A percentile compares a stretch with the other conserved stretches of the same genome.
These are phyloP conservation scores for Claviceps capensis DNA, from an alignment of 2,329 filamentous ascomycete species.

Conservation along the genomic window DNA sequence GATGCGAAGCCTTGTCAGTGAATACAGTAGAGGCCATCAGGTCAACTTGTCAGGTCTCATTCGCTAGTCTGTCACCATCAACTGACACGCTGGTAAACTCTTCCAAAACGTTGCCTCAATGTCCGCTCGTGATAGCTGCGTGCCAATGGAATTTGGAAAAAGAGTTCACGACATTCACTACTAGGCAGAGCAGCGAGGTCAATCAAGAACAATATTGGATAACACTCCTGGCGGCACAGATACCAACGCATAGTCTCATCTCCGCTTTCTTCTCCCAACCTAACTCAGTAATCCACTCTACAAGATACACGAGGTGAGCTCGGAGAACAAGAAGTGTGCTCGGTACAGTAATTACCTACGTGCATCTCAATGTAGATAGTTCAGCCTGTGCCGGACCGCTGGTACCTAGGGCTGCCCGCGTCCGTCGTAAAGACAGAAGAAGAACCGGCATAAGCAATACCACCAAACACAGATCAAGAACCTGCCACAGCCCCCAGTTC, in stretches of 20 bases:
- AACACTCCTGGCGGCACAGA: background rate
- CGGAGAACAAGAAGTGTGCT: slow-evolving; percentile 29
- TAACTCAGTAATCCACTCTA: slow-evolving; percentile 7
- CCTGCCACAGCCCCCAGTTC: slow-evolving; percentile 7
- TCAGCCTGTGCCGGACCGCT: slow-evolving; percentile 3
- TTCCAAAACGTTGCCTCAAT: too few species aligned
- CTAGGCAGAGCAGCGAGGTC: too few species aligned
- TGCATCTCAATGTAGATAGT: slow-evolving; percentile 10
- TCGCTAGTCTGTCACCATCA: too few species aligned
- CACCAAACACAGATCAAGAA: background rate
- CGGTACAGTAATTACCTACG: slow-evolving; percentile 23
- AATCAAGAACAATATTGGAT: slow-evolving; percentile 1
- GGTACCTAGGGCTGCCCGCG: background rate
- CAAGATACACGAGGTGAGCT: slow-evolving; percentile 28
- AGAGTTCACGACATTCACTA: too few species aligned
- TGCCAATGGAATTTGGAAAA: too few species aligned
- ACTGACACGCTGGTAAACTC: too few species aligned
- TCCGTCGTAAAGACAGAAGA: background rate
- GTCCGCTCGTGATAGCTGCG: too few species aligned
- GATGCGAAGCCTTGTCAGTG: background rate
- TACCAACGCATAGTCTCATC: background rate
- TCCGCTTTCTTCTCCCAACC: background rate
- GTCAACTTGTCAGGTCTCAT: too few species aligned
- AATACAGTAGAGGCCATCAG: too few species aligned
- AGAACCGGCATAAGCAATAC: slow-evolving; percentile 4